A percentile compares a stretch with the other conserved stretches of the same genome.
phyloP scores from a whole-genome alignment of 169 alveolate species.

The Plasmodium vivax region DNA sequence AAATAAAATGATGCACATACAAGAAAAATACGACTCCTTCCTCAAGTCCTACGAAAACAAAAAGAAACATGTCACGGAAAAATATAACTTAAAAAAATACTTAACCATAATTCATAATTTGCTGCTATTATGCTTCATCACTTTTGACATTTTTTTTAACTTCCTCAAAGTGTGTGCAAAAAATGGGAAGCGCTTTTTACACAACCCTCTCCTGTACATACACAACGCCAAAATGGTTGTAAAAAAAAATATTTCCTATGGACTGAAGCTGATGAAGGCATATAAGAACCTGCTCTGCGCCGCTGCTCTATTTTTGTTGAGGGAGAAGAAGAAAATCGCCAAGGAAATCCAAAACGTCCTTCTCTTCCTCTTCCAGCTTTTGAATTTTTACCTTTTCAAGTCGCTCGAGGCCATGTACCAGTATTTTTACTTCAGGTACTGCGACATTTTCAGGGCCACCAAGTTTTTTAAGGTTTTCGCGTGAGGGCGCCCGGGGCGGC shows the following conservation, averaged over 20 bases:
- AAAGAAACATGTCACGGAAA: conserved; percentile 26
- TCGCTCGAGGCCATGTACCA: conserved; percentile 12
- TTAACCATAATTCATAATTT: conserved; percentile 4
- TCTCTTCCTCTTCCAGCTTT: background rate
- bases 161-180: background rate
- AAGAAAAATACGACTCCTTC: conserved; percentile 19
- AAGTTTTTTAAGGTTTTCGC: conserved; percentile 18
- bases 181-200: background rate
- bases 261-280: background rate
- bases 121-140: conserved; percentile 7
- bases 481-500: background rate
- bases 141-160: background rate
- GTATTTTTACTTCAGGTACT: conserved; percentile 13
- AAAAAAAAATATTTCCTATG: background rate
- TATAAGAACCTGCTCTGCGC: background rate
- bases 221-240: background rate
- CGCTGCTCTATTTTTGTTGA: background rate
- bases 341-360: conserved; percentile 9
- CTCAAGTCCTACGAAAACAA: conserved; percentile 20
- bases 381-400: background rate
- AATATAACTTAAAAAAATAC: conserved; percentile 43
- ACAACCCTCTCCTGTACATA: background rate
- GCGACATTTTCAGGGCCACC: conserved; percentile 15
- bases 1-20: conserved; percentile 9
- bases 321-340: conserved; percentile 36